Percentiles rank a stretch among this genome's conserved stretches.
These are phyloP conservation scores for Przewalskia tangutica DNA, from an alignment of 257 asterid species.

Conservation along the genomic window DNA sequence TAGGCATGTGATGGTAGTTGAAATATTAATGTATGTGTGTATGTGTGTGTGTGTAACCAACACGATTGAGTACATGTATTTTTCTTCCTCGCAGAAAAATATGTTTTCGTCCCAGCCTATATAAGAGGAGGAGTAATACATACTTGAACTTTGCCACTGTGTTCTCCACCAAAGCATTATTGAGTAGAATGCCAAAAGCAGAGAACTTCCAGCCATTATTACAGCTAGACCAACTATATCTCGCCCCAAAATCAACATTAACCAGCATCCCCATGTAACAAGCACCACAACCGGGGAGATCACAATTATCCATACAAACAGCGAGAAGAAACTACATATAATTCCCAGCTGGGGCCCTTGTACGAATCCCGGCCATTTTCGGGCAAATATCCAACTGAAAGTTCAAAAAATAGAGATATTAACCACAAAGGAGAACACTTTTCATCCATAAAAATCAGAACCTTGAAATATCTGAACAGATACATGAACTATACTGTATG, in stretches of 20 bases:
- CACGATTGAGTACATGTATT: neutral
- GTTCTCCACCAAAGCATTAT: conserved; percentile 99
- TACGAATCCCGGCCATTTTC: conserved; percentile 84
- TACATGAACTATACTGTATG: neutral
- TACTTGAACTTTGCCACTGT: conserved; percentile 99
- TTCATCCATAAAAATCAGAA: conserved; percentile 1
- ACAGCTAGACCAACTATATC: conserved; percentile 94
- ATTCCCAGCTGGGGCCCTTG: conserved; percentile 89
- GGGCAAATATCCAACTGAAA: conserved; percentile 97
- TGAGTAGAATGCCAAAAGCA: conserved; percentile 86
- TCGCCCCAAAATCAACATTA: conserved; percentile 82
- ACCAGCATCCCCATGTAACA: conserved; percentile 89
- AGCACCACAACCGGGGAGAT: conserved; percentile 82
- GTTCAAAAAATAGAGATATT: conserved; percentile 12
- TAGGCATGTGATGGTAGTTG: neutral
- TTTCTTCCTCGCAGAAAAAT: neutral
- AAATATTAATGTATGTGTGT: neutral
- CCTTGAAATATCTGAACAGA: neutral
- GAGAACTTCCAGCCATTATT: conserved; percentile 95
- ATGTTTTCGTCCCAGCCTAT: neutral
- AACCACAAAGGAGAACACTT: neutral
- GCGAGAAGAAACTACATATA: conserved; percentile 64
- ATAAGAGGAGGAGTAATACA: conserved; percentile 15
- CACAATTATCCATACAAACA: conserved; percentile 74
- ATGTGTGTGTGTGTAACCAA: neutral